Evolutionary conservation across 495 filamentous ascomycete species (phyloP).

Genomic region (Opeltia flavorubescens): DNA sequence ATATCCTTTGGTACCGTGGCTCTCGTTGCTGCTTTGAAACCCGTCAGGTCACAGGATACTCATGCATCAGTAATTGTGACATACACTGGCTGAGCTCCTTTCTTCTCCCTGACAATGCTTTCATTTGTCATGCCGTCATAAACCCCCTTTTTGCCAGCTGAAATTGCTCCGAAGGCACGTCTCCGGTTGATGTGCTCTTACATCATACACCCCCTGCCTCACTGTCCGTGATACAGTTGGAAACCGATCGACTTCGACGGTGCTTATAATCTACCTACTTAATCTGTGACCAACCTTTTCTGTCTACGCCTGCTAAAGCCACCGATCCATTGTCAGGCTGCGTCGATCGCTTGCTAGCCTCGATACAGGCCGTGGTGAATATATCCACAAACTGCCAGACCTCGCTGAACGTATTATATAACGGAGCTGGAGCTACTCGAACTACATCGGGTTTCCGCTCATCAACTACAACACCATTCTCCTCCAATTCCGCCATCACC

Average conservation of each 20-base stretch:
- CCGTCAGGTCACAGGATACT: neutral
- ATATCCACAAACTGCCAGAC: conserved; percentile 60
- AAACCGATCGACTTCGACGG: no score
- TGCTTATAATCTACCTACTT: conserved; percentile 2
- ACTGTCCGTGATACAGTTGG: no score
- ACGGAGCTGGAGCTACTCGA: conserved; percentile 75
- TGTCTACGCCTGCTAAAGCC: conserved; percentile 2
- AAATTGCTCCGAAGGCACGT: no score
- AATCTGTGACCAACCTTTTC: conserved; percentile 10
- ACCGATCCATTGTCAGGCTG: neutral
- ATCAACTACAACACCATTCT: conserved; percentile 64
- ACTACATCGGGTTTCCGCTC: conserved; percentile 85
- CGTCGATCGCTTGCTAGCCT: neutral
- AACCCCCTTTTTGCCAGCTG: no score
- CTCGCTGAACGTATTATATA: conserved; percentile 79
- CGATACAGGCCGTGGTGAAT: conserved; percentile 38
- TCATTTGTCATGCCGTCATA: neutral
- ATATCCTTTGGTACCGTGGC: no score
- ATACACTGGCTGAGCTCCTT: neutral
- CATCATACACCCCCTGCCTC: no score
- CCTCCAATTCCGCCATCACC: conserved; percentile 55
- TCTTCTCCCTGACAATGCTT: neutral
- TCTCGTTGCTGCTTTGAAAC: neutral
- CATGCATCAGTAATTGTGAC: neutral
- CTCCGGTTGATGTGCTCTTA: no score